phyloP scores from a whole-genome alignment of 768 basidiomycete species.

The Tephrocybe sp. region DNA sequence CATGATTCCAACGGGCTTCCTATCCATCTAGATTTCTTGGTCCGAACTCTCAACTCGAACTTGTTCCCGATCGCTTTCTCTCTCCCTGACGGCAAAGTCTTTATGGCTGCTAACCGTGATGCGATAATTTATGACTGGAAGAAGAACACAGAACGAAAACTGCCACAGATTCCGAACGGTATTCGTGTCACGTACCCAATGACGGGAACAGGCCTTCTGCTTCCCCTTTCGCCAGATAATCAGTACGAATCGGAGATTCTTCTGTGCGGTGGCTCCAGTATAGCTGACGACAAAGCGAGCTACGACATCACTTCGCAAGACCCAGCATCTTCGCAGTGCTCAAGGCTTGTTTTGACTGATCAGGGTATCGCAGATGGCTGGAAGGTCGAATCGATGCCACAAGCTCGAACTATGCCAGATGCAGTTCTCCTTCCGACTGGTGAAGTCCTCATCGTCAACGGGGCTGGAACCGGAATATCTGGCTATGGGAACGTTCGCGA shows the following conservation, averaged over 20 bases:
- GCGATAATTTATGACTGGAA: conserved; percentile 82
- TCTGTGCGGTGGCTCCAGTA: conserved; percentile 73
- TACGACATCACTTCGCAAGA: conserved; percentile 72
- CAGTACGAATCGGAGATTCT: conserved; percentile 68
- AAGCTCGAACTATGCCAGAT: conserved; percentile 75
- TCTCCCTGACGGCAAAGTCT: conserved; percentile 68
- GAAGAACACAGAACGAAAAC: conserved; percentile 54
- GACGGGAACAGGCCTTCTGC: conserved; percentile 71
- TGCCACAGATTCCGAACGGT: conserved; percentile 73
- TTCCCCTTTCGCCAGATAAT: conserved; percentile 65
- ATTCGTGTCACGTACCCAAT: conserved; percentile 84
- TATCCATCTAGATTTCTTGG: conserved; percentile 60
- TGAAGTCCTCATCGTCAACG: conserved; percentile 73
- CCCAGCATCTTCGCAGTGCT: conserved; percentile 72
- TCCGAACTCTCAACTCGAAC: conserved; percentile 77
- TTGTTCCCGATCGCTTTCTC: conserved; percentile 77
- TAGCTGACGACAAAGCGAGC: conserved; percentile 59
- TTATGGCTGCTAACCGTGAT: conserved; percentile 77
- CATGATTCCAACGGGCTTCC: conserved; percentile 67
- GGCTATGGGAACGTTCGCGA: conserved; percentile 74
- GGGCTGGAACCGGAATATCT: conserved; percentile 69
- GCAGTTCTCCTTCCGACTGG: conserved; percentile 82
- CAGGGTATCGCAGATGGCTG: conserved; percentile 68
- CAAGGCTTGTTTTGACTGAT: conserved; percentile 63
- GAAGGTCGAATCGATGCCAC: conserved; percentile 74